A percentile compares a stretch with the other conserved stretches of the same genome.
phyloP scores from a whole-genome alignment of 345 rosid species.

The Ceriops decandra region DNA sequence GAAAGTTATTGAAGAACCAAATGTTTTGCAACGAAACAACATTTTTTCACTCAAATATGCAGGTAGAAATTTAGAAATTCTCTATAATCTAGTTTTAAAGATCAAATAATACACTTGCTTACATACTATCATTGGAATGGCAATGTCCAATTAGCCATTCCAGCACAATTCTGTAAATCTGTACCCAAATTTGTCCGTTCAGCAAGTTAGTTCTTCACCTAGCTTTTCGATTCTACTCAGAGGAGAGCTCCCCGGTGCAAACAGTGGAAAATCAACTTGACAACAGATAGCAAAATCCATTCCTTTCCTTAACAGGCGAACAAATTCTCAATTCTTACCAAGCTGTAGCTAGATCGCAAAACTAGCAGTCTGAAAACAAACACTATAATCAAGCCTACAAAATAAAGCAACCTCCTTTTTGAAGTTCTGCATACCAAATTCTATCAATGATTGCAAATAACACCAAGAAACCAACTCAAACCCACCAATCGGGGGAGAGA shows the following conservation, averaged over 20 bases:
- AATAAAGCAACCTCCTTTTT: conserved; percentile 1
- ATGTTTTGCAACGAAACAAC: too few relatives aligned
- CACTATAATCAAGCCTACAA: neutral
- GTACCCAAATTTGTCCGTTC: neutral
- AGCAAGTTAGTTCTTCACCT: neutral
- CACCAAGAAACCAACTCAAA: neutral
- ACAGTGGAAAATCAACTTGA: neutral
- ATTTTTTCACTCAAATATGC: too few relatives aligned
- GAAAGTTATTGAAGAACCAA: too few relatives aligned
- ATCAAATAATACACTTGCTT: too few relatives aligned
- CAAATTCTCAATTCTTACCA: neutral
- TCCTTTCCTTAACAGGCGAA: neutral
- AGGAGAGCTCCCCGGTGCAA: too few relatives aligned
- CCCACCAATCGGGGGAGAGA: neutral
- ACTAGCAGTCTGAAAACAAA: neutral
- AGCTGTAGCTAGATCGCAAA: neutral
- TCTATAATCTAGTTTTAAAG: too few relatives aligned
- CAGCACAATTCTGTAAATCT: too few relatives aligned
- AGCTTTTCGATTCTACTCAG: neutral
- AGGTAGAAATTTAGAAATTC: too few relatives aligned
- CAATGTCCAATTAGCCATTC: too few relatives aligned
- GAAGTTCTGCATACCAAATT: neutral
- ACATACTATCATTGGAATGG: too few relatives aligned
- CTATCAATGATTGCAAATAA: neutral
- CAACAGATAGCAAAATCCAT: neutral